Base-by-base conservation (phyloP, 257 asterid species). In the Cordia subcordata region DNA sequence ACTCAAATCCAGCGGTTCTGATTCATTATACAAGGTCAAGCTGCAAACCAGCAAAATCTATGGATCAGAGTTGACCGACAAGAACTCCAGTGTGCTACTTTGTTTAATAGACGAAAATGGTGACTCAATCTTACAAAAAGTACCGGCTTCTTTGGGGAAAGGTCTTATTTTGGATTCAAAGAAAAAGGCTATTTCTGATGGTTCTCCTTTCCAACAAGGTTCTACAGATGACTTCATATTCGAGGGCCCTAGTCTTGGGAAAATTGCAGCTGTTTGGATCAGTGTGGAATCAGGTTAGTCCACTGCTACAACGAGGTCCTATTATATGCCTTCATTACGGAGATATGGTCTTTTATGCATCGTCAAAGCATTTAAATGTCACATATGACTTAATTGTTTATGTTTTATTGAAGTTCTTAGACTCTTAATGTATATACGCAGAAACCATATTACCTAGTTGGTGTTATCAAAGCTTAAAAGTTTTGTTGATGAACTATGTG, bases 31-130 rank as follows among this genome's bases (percentile, higher is more conserved):
- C 82, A 71, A 47, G 77, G 67, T 91, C 62, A 79, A 74, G 77
- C 55, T 91, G 50, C 81, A 75, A 50, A 91, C 98, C 22, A 88
- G 98, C 74, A 72, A 67, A 6, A 40, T 68, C 5, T 74, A 63
- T 55, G 96, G 96, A 50, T 91, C 96, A 18, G 82, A 77, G 61
- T 74, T 91, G 55, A 82, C 77, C 27, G 88, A 91, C 44, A 37
- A 69, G 55, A 84, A 79, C 61, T 72, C 88, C 13, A 87, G 82
- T 44, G 72, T 91, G 55, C 81, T 84, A 42, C 53, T 91, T 9
- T 88, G 96, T 75, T 73, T 91, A 63, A 81, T 85, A 66, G 96
- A 76, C 65, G 94, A 84, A 79, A 79, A 84, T 61, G 83, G 88
- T 47, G 77, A 82, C 70, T 85, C 98, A 16, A 77, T 88, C 67